A percentile compares a stretch with the other conserved stretches of the same genome.
phyloP scores from a whole-genome alignment of 805 yeast genomes.

The Pichia membranifaciens region DNA sequence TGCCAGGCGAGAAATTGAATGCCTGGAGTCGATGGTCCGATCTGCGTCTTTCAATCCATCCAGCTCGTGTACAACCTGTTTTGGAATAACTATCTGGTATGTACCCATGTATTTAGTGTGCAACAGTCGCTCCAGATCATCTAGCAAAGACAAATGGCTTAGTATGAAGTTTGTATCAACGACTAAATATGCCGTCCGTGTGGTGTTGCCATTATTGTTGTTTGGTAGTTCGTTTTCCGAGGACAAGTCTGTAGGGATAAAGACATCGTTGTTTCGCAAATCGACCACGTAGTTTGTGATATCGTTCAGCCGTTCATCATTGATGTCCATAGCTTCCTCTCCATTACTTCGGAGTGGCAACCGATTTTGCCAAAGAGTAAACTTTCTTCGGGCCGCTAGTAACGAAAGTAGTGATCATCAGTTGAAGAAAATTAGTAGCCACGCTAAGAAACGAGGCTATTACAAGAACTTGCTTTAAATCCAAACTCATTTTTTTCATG shows the following conservation, averaged over 20 bases:
- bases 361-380: too few species aligned
- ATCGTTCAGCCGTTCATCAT: constrained; percentile 3
- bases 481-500: too few species aligned
- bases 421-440: too few species aligned
- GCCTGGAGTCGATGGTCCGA: constrained; percentile 2
- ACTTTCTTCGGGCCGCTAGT: too few species aligned
- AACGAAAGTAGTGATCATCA: too few species aligned
- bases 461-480: too few species aligned
- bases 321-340: constrained; percentile 7
- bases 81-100: constrained; percentile 56
- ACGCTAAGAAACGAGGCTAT: too few species aligned
- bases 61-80: constrained; percentile 65
- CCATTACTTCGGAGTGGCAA: too few species aligned
- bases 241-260: not conserved
- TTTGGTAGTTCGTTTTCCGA: not conserved
- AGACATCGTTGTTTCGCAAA: constrained; percentile 1
- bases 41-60: constrained; percentile 66
- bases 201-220: not conserved
- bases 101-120: constrained; percentile 38
- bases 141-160: constrained; percentile 57
- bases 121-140: constrained; percentile 38
- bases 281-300: constrained; percentile 2
- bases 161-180: constrained; percentile 81
- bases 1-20: constrained; percentile 37
- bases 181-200: constrained; percentile 35